phyloP scores from a whole-genome alignment of 345 rosid species.

The Cardamine chenopodiifolia region DNA sequence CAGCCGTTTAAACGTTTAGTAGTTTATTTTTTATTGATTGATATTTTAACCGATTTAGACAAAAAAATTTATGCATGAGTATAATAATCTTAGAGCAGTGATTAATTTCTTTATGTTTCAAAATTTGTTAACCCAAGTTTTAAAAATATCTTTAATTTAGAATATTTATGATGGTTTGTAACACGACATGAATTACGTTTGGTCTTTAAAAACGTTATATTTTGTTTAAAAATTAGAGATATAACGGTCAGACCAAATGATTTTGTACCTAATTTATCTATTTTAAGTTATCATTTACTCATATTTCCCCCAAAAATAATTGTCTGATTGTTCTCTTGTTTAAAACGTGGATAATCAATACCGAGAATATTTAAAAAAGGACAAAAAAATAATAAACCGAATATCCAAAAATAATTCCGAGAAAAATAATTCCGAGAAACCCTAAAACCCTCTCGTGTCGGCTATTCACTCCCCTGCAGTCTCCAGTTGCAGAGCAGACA shows the following conservation, averaged over 20 bases:
- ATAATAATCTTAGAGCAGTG: not conserved
- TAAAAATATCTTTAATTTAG: no score
- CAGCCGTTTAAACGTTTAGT: not conserved
- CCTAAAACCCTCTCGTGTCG: constrained; percentile 34
- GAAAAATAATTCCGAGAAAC: constrained; percentile 9
- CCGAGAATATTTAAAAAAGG: not conserved
- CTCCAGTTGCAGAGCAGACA: constrained; percentile 31
- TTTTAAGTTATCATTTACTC: not conserved
- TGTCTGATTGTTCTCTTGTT: not conserved
- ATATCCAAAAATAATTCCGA: constrained; percentile 7
- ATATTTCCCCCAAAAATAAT: not conserved
- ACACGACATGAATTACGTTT: not conserved
- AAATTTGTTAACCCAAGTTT: not conserved
- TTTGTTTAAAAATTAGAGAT: not conserved
- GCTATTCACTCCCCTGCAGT: constrained; percentile 20
- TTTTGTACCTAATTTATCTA: not conserved
- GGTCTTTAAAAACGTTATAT: not conserved
- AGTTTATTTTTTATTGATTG: no score
- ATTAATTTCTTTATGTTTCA: no score
- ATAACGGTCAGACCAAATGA: not conserved
- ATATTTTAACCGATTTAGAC: not conserved
- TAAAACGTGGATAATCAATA: not conserved
- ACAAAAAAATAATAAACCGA: not conserved
- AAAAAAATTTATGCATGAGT: not conserved
- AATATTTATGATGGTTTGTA: no score